Conservation (phyloP, 2,329 filamentous ascomycete species). For the Sporothrix curviconia region DNA sequence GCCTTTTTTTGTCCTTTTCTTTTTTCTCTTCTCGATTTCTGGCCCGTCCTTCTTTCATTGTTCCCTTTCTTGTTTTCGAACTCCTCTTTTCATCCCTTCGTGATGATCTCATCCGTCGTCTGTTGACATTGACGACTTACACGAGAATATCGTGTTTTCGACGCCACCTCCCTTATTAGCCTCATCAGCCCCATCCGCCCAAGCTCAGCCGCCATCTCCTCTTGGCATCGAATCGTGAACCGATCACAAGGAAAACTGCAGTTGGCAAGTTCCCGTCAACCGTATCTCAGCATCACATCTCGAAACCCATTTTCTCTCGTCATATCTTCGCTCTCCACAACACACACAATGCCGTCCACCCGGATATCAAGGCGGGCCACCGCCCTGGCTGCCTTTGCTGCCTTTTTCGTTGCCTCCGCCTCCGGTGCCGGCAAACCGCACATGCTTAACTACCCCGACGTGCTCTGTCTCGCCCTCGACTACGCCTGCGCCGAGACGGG, state of each 20-base stretch:
- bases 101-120: too few relatives aligned
- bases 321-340: background rate
- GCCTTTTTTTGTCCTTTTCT: background rate
- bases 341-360: background rate
- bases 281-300: background rate
- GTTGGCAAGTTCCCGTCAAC: background rate
- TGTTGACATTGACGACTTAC: too few relatives aligned
- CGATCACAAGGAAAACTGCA: too few relatives aligned
- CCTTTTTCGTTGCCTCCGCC: background rate
- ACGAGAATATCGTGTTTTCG: too few relatives aligned
- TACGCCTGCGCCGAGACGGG: conserved; percentile 2
- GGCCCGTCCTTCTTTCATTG: too few relatives aligned
- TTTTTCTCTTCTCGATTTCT: background rate
- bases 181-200: background rate
- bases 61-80: too few relatives aligned
- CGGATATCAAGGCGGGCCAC: background rate
- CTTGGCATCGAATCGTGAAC: too few relatives aligned
- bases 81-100: too few relatives aligned
- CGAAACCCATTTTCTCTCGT: background rate
- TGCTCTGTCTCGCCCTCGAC: background rate
- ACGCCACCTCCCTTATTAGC: too few relatives aligned
- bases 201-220: background rate
- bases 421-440: background rate
- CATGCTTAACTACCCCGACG: conserved; percentile 19
- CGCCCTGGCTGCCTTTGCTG: background rate